Percentiles rank a stretch among this genome's conserved stretches.
Evolutionary conservation across 805 yeast genomes (phyloP).

Genomic region (Starmerella stellata): DNA sequence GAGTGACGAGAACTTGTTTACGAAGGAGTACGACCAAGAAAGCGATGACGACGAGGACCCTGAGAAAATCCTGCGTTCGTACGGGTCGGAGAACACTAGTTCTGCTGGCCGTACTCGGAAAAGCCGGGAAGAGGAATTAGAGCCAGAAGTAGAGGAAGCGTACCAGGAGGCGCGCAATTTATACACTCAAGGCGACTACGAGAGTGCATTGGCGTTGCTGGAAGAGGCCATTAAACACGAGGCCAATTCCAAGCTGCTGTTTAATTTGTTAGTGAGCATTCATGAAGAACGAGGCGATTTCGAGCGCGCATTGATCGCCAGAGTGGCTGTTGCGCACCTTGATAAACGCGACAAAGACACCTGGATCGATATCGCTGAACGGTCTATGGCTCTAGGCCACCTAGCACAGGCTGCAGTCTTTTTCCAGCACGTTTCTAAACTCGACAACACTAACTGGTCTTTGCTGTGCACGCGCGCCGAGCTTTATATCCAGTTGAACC

Average conservation of each 20-base stretch:
- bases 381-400: slow-evolving; percentile 49
- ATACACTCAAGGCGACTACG: slow-evolving; percentile 15
- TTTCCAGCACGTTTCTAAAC: slow-evolving; percentile 70
- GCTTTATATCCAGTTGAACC: slow-evolving; percentile 19
- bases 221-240: slow-evolving; percentile 22
- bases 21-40: slow-evolving; percentile 8
- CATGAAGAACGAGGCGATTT: slow-evolving; percentile 30
- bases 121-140: slow-evolving; percentile 15
- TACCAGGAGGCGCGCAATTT: slow-evolving; percentile 14
- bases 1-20: slow-evolving; percentile 11
- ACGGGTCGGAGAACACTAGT: neutral
- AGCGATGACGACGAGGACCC: slow-evolving; percentile 8
- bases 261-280: slow-evolving; percentile 26
- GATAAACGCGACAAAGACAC: slow-evolving; percentile 66
- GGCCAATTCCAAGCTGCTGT: slow-evolving; percentile 19
- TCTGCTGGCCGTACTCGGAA: slow-evolving; percentile 2
- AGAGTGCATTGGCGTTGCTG: slow-evolving; percentile 18
- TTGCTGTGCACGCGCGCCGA: slow-evolving; percentile 59
- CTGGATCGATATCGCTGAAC: slow-evolving; percentile 74
- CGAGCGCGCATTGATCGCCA: slow-evolving; percentile 22
- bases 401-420: slow-evolving; percentile 38
- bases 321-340: slow-evolving; percentile 40
- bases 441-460: slow-evolving; percentile 60
- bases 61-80: neutral
- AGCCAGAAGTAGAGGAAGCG: slow-evolving; percentile 16